phyloP scores from a whole-genome alignment of 805 yeast genomes.

The Yarrowia hollandica region DNA sequence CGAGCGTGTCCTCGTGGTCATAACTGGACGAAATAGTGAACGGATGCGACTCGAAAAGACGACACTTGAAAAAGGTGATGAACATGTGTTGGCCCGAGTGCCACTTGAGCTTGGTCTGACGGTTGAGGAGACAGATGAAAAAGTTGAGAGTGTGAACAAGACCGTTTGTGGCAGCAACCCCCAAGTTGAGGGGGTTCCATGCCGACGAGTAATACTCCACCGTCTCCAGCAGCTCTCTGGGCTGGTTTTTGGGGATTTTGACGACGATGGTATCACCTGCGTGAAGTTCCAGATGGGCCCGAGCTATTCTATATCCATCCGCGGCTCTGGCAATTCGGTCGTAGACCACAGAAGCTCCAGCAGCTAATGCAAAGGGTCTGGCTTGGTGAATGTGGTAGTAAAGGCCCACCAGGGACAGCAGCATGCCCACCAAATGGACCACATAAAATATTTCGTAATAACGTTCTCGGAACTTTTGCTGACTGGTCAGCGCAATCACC shows the following conservation, averaged over 20 bases:
- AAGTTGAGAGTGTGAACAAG: slow-evolving; percentile 1
- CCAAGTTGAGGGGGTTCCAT: not conserved
- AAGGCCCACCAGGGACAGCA: slow-evolving; percentile 33
- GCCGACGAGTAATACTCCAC: not conserved
- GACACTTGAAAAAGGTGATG: slow-evolving; percentile 34
- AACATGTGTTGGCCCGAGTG: slow-evolving; percentile 36
- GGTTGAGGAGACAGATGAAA: slow-evolving; percentile 4
- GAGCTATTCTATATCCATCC: slow-evolving; percentile 32
- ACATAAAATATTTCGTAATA: slow-evolving; percentile 35
- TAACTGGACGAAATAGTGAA: slow-evolving; percentile 35
- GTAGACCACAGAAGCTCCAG: slow-evolving; percentile 34
- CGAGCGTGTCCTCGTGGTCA: slow-evolving; percentile 32
- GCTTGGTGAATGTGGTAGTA: slow-evolving; percentile 34
- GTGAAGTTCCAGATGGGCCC: slow-evolving; percentile 29
- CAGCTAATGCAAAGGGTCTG: slow-evolving; percentile 34
- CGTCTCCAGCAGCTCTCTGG: not conserved
- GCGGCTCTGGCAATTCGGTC: slow-evolving; percentile 33
- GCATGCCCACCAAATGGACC: slow-evolving; percentile 33
- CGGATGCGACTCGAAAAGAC: slow-evolving; percentile 35
- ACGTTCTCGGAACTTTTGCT: slow-evolving; percentile 26
- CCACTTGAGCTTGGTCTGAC: slow-evolving; percentile 31
- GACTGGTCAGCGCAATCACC: slow-evolving; percentile 33
- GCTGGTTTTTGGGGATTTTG: slow-evolving; percentile 23
- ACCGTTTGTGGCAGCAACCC: not conserved
- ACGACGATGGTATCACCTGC: slow-evolving; percentile 35